A percentile compares a stretch with the other conserved stretches of the same genome.
These are phyloP conservation scores for Ogataea parapolymorpha DNA, from an alignment of 805 yeast genomes.

Conservation along the genomic window DNA sequence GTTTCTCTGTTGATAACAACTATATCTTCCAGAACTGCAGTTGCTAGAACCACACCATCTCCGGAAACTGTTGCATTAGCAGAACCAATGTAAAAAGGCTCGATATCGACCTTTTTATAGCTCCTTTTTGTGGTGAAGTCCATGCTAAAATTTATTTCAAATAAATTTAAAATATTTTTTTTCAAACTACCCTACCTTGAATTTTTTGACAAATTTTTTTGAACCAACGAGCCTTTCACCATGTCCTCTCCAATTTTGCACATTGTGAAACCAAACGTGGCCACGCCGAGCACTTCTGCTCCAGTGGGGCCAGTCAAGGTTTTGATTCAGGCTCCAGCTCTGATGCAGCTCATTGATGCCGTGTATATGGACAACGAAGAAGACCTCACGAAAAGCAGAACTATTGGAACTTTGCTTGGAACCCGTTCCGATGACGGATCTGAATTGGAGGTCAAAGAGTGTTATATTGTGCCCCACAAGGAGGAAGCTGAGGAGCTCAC, in stretches of 20 bases:
- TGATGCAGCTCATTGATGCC: conserved; percentile 74
- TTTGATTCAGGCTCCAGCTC: conserved; percentile 63
- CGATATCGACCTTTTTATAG: conserved; percentile 45
- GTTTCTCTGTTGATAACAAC: conserved; percentile 62
- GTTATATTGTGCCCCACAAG: conserved; percentile 76
- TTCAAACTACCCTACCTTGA: conserved; percentile 10
- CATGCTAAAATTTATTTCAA: conserved; percentile 9
- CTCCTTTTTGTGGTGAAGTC: conserved; percentile 26
- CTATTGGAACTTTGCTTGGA: conserved; percentile 82
- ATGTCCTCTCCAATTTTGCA: conserved; percentile 32
- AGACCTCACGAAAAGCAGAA: conserved; percentile 48
- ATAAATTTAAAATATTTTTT: conserved; percentile 4
- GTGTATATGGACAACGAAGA: conserved; percentile 48
- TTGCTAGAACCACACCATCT: conserved; percentile 65
- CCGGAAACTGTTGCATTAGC: conserved; percentile 65
- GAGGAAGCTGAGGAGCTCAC: conserved; percentile 74
- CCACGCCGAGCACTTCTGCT: conserved; percentile 31
- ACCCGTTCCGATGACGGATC: conserved; percentile 79
- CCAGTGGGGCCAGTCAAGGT: conserved; percentile 47
- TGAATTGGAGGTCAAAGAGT: conserved; percentile 67
- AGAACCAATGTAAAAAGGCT: conserved; percentile 87
- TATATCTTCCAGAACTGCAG: conserved; percentile 76
- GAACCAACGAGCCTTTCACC: conserved; percentile 10
- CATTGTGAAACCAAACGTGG: conserved; percentile 46
- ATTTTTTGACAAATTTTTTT: conserved; percentile 6